A percentile compares a stretch with the other conserved stretches of the same genome.
These are phyloP conservation scores for Rutstroemia sp. DNA, from an alignment of 2,329 filamentous ascomycete species.

Conservation along the genomic window DNA sequence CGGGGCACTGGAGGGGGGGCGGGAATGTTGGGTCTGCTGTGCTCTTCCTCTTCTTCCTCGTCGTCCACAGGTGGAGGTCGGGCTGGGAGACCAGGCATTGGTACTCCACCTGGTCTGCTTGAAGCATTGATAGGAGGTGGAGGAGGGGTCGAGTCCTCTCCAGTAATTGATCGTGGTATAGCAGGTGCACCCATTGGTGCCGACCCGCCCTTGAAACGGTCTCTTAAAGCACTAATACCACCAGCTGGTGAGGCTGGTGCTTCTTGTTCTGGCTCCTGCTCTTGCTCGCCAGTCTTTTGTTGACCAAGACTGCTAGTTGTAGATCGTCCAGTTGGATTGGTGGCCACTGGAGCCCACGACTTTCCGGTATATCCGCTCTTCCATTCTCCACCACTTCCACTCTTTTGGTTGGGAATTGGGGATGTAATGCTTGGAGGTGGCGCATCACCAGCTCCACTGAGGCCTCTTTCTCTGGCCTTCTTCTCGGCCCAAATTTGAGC, in stretches of 20 bases:
- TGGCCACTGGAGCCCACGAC: constrained; percentile 80
- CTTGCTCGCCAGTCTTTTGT: constrained; percentile 55
- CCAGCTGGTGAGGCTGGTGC: constrained; percentile 49
- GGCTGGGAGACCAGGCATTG: constrained; percentile 68
- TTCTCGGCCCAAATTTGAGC: constrained; percentile 97
- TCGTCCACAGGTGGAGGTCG: constrained; percentile 42
- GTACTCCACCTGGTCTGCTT: constrained; percentile 62
- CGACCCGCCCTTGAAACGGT: constrained; percentile 69
- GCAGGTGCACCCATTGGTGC: constrained; percentile 56
- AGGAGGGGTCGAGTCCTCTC: constrained; percentile 30
- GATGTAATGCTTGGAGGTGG: constrained; percentile 38
- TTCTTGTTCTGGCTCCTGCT: constrained; percentile 39
- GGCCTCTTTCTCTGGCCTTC: constrained; percentile 71
- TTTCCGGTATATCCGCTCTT: constrained; percentile 89
- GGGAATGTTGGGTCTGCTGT: constrained; percentile 39
- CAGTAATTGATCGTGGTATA: constrained; percentile 23
- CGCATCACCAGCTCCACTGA: constrained; percentile 42
- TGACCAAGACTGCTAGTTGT: constrained; percentile 40
- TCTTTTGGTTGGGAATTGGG: constrained; percentile 59
- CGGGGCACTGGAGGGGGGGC: constrained; percentile 33
- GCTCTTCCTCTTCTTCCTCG: constrained; percentile 38
- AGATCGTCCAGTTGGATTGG: constrained; percentile 61
- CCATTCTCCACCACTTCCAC: constrained; percentile 67
- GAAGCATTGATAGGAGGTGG: constrained; percentile 32
- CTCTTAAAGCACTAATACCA: constrained; percentile 66